Conservation (phyloP, 2,329 filamentous ascomycete genomes). For the Pezicula radicicola region DNA sequence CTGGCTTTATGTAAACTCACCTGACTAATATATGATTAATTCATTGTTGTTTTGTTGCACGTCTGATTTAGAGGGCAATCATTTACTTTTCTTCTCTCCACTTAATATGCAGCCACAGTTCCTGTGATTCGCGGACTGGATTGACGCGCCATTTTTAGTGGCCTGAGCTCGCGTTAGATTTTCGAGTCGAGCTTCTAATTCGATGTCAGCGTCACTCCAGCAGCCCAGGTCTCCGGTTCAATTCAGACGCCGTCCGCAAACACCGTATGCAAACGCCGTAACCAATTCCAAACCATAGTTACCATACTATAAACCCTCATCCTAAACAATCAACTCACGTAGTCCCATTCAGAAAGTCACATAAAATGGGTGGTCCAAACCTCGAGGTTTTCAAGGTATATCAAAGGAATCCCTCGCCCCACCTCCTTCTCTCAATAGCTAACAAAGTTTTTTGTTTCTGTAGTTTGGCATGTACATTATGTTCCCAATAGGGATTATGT, state of each 20-base stretch:
- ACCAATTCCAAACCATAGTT: not conserved
- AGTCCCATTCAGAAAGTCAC: not conserved
- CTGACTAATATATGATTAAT: too few species aligned
- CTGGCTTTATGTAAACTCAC: not conserved
- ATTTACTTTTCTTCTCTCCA: too few species aligned
- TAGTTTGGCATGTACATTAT: conserved; percentile 98
- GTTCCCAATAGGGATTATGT: conserved; percentile 99
- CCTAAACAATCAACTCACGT: not conserved
- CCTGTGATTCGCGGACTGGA: not conserved
- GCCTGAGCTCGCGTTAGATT: not conserved
- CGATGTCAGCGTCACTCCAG: not conserved
- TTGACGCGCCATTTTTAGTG: not conserved
- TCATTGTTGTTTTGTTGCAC: too few species aligned
- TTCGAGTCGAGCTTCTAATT: not conserved
- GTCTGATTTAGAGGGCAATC: too few species aligned
- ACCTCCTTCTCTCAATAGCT: conserved; percentile 4
- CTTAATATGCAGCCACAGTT: not conserved
- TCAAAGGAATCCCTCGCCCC: not conserved
- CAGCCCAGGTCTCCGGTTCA: too few species aligned
- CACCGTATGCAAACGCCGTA: not conserved
- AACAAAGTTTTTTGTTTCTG: conserved; percentile 1
- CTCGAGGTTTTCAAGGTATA: conserved; percentile 91
- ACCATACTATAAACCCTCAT: not conserved
- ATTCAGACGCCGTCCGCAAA: too few species aligned
- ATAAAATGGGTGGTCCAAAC: conserved; percentile 75